Evolutionary conservation across 495 filamentous ascomycete genomes (phyloP), one percentile per base, ranked within the genome.

Genomic region (Gamarada debralockiae): DNA sequence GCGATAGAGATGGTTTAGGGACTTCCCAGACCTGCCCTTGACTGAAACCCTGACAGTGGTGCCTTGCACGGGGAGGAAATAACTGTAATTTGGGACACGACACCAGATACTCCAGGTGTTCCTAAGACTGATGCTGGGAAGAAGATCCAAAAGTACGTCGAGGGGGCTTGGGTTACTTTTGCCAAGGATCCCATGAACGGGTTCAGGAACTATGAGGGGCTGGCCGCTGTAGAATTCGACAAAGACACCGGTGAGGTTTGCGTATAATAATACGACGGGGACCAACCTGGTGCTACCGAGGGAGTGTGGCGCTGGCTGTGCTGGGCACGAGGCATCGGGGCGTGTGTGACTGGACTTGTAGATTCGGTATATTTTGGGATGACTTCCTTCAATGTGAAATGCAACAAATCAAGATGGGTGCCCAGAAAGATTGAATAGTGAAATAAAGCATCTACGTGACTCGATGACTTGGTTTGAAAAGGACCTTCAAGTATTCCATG

Each of bases 1-100:
- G 73, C 72, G 68, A 23, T 77, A 72, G 52, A 69, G 72, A 38
- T 81, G 76, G 53, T 68, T 71, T 46, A 74, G 67, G 8, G 68
- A 70, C 36, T 81, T 70, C 62, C 59, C 67, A 3, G 76, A 74
- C 53, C 65, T 79, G 24, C 55, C 49, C 15, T 41, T 20, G 3
- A 68, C n/a, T n/a, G n/a, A n/a, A n/a, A 68, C 24, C 69, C 70
- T 0, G 60, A 57, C 18, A 72, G 66, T 38, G 72, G 71, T 3
- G 70, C 74, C 0, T 78, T 70, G 50, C 77, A 81, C 54, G 70
- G 24, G 1, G 25, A 20, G 14, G 50, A 53, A n/a, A 15, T 42
- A 14, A 8, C 29, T 22, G 20, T 37, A 18, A 24, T 53, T 6
- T 50, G 50, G 18, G 47, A 31, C 12, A 38, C 33, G 17, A 10